These are phyloP conservation scores for Lasiosphaeria hispida DNA, from an alignment of 495 filamentous ascomycete species.

Conservation along the genomic window DNA sequence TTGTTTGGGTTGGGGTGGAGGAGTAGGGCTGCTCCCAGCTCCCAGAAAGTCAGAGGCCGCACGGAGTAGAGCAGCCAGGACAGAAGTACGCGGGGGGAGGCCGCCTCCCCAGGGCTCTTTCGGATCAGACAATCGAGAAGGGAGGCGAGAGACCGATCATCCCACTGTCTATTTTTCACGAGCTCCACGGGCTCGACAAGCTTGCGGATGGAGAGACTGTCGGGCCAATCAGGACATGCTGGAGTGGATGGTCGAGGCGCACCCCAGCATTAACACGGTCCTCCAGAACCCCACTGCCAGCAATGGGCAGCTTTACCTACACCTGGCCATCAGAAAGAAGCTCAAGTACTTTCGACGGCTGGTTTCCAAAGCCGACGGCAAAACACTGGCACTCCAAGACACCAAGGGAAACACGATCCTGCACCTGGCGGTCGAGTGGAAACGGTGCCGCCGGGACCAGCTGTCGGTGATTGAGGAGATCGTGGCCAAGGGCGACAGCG, in stretches of 20 bases:
- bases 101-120: background rate
- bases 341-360: conserved; percentile 18
- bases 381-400: conserved; percentile 29
- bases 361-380: conserved; percentile 17
- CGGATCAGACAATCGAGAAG: conserved; percentile 6
- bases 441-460: conserved; percentile 22
- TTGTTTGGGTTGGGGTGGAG: background rate
- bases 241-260: conserved; percentile 29
- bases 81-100: background rate
- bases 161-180: background rate
- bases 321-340: conserved; percentile 28
- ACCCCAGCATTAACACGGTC: conserved; percentile 24
- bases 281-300: conserved; percentile 25
- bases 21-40: conserved; percentile 1
- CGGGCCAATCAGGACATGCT: conserved; percentile 13
- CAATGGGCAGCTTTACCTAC: conserved; percentile 25
- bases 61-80: conserved; percentile 8
- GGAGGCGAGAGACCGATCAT: background rate
- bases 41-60: conserved; percentile 4
- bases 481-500: conserved; percentile 20
- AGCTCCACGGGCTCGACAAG: background rate
- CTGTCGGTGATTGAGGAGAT: conserved; percentile 22
- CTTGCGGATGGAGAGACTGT: background rate
- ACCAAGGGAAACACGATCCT: conserved; percentile 27
- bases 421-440: conserved; percentile 30